These are phyloP conservation scores for Colletotrichum cordylinicola DNA, from an alignment of 2,329 filamentous ascomycete species.

Conservation along the genomic window DNA sequence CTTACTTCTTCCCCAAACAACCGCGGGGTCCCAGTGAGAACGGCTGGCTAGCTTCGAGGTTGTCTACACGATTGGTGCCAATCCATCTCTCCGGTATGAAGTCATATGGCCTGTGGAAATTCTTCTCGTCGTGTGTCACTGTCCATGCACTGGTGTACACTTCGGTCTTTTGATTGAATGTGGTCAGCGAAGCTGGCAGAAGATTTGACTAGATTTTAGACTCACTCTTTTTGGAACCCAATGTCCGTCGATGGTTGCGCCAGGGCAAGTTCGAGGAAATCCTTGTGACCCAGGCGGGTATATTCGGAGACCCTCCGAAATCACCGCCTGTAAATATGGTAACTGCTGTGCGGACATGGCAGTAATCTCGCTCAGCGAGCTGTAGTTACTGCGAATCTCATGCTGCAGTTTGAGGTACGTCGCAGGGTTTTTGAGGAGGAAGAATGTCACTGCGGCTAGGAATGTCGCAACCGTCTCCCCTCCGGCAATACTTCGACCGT, in stretches of 20 bases:
- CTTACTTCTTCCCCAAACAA: constrained; percentile 36
- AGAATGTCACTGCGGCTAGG: background rate
- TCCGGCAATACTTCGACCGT: background rate
- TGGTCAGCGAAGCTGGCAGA: background rate
- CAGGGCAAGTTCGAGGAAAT: background rate
- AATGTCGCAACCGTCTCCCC: constrained; percentile 5
- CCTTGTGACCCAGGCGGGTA: constrained; percentile 46
- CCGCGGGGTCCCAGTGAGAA: constrained; percentile 33
- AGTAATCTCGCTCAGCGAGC: constrained; percentile 24
- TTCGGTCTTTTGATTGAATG: constrained; percentile 26
- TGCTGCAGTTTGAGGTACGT: constrained; percentile 43
- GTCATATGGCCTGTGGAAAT: constrained; percentile 33
- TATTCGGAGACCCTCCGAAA: constrained; percentile 61
- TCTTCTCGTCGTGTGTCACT: constrained; percentile 32
- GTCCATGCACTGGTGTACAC: constrained; percentile 36
- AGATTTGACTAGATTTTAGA: background rate
- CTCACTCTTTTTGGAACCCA: background rate
- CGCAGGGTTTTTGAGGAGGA: background rate
- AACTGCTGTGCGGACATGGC: constrained; percentile 54
- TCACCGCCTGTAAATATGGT: constrained; percentile 61
- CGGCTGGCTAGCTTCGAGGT: constrained; percentile 35
- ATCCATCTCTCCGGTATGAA: constrained; percentile 44
- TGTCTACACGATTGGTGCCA: constrained; percentile 29
- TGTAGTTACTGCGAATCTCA: constrained; percentile 47
- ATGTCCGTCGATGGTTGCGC: background rate